Evolutionary conservation across 2,329 filamentous ascomycete species (phyloP).

Genomic region (Fonsecaea monophora): DNA sequence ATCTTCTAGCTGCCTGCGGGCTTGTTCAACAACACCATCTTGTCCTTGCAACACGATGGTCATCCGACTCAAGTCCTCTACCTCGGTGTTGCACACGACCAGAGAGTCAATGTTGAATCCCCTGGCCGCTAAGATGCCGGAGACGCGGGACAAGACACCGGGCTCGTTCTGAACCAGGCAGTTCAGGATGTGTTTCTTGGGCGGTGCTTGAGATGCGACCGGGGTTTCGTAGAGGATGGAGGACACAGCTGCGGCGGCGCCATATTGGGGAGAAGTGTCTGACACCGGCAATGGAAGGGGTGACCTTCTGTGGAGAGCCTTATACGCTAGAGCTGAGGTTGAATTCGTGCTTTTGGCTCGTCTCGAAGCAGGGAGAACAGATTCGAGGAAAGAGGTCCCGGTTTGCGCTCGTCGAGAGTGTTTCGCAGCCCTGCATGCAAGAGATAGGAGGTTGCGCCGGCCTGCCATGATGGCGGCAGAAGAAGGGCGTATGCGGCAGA

Average conservation of each 20-base stretch:
- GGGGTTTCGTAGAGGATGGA: slow-evolving; percentile 99
- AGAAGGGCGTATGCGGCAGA: slow-evolving; percentile 1
- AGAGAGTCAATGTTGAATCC: slow-evolving; percentile 99
- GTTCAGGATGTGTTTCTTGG: slow-evolving; percentile 95
- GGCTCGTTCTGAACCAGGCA: slow-evolving; percentile 99
- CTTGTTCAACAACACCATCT: slow-evolving; percentile 97
- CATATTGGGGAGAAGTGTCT: slow-evolving; percentile 78
- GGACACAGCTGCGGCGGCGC: slow-evolving; percentile 89
- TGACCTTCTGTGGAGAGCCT: slow-evolving; percentile 90
- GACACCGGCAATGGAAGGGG: slow-evolving; percentile 81
- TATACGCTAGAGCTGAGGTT: slow-evolving; percentile 95
- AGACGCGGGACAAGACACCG: slow-evolving; percentile 93
- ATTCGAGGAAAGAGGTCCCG: slow-evolving; percentile 32
- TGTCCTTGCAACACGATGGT: slow-evolving; percentile 96
- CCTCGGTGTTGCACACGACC: slow-evolving; percentile 97
- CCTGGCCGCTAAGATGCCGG: slow-evolving; percentile 90
- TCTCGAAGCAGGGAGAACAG: slow-evolving; percentile 26
- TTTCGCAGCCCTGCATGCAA: slow-evolving; percentile 41
- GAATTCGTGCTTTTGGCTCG: slow-evolving; percentile 60
- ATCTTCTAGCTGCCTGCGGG: slow-evolving; percentile 91
- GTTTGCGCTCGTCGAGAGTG: slow-evolving; percentile 21
- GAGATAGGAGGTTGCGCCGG: slow-evolving; percentile 48
- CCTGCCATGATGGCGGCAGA: slow-evolving; percentile 49
- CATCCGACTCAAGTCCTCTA: slow-evolving; percentile 96
- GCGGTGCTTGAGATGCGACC: slow-evolving; percentile 77